Evolutionary conservation across 768 basidiomycete genomes (phyloP).

Genomic region (Galerina marginata): DNA sequence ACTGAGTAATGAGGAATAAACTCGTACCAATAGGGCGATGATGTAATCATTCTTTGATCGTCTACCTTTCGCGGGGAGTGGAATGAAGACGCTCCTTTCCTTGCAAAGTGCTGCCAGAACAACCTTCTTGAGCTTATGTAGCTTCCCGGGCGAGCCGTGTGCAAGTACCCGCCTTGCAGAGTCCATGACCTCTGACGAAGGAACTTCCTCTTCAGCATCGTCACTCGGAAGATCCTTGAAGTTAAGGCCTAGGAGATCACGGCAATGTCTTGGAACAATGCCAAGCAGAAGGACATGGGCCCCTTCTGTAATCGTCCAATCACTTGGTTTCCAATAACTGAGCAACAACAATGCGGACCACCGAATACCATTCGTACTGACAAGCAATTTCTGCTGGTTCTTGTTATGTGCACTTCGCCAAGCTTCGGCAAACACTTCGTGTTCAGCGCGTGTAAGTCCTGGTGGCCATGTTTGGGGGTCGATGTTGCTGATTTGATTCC

Average conservation of each 20-base stretch:
- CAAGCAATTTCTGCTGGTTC: neutral
- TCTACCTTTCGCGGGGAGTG: neutral
- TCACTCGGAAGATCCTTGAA: slow-evolving; percentile 17
- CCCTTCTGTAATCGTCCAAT: slow-evolving; percentile 24
- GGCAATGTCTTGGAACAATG: too few relatives aligned
- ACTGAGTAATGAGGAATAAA: too few relatives aligned
- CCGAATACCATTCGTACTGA: slow-evolving; percentile 25
- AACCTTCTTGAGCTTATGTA: neutral
- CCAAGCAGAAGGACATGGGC: slow-evolving; percentile 43
- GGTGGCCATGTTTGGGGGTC: slow-evolving; percentile 5
- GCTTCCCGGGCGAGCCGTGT: neutral
- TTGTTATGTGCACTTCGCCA: slow-evolving; percentile 18
- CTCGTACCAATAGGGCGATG: neutral
- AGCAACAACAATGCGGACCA: slow-evolving; percentile 36
- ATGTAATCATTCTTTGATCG: slow-evolving; percentile 1
- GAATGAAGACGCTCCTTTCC: neutral
- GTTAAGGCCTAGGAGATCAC: too few relatives aligned
- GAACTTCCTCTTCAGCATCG: slow-evolving; percentile 2
- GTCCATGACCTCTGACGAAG: neutral
- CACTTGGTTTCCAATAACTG: slow-evolving; percentile 42
- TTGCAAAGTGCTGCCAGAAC: neutral
- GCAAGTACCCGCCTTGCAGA: neutral
- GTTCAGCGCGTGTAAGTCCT: slow-evolving; percentile 3
- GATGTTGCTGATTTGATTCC: slow-evolving; percentile 7
- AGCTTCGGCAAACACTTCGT: slow-evolving; percentile 11